These are phyloP conservation scores for Albizia julibrissin DNA, from an alignment of 306 rosid genomes.

Conservation along the genomic window DNA sequence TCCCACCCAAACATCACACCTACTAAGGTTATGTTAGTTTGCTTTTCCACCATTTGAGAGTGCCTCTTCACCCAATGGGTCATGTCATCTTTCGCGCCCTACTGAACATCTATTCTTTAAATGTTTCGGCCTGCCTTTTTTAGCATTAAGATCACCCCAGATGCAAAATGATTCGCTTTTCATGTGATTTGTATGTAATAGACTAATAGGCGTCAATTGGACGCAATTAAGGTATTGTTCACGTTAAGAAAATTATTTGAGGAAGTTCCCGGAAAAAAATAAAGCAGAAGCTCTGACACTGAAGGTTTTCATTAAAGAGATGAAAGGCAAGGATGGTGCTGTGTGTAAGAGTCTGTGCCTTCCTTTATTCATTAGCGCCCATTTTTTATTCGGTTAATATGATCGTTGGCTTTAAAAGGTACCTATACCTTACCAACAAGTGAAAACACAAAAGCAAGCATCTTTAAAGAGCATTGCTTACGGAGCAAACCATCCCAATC, in stretches of 20 bases:
- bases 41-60: constrained; percentile 21
- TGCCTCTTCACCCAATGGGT: constrained; percentile 36
- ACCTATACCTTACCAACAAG: neutral
- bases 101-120: neutral
- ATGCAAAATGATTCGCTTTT: constrained; percentile 11
- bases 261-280: neutral
- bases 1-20: neutral
- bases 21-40: neutral
- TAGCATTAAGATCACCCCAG: neutral
- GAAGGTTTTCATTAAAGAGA: neutral
- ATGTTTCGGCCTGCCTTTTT: neutral
- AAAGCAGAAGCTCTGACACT: neutral
- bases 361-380: neutral
- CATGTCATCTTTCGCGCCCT: neutral
- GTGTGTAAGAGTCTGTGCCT: neutral
- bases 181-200: neutral
- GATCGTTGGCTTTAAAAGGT: constrained; percentile 1
- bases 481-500: constrained; percentile 33
- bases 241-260: neutral
- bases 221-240: neutral
- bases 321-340: neutral
- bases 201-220: neutral
- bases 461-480: constrained; percentile 14
- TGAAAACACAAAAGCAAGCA: constrained; percentile 4
- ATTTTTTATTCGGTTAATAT: neutral